Percentiles rank a stretch among this genome's conserved stretches.
phyloP scores from a whole-genome alignment of 306 rosid genomes.

The Casuarina equisetifolia region DNA sequence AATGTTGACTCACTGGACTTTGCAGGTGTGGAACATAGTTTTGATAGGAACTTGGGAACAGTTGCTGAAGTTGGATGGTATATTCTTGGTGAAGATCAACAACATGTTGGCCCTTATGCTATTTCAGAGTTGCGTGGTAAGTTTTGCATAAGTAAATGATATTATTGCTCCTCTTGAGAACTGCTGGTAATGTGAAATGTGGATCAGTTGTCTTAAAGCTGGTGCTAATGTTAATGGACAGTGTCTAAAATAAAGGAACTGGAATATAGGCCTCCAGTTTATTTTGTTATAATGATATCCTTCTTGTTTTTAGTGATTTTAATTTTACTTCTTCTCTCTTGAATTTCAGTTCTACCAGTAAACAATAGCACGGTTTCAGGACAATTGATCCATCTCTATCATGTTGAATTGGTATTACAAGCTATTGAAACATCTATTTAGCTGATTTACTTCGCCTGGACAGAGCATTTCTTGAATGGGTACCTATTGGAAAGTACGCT shows the following conservation, averaged over 20 bases:
- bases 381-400: constrained; percentile 40
- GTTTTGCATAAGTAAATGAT: constrained; percentile 18
- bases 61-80: constrained; percentile 71
- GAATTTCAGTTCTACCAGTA: constrained; percentile 51
- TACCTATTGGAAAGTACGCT: constrained; percentile 61
- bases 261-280: constrained; percentile 9
- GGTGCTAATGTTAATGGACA: constrained; percentile 3
- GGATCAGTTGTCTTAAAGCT: constrained; percentile 2
- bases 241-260: constrained; percentile 19
- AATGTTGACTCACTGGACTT: constrained; percentile 3
- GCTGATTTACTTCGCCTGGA: constrained; percentile 48
- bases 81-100: constrained; percentile 76
- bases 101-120: constrained; percentile 80
- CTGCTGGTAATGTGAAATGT: neutral
- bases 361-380: constrained; percentile 48
- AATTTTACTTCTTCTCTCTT: constrained; percentile 29
- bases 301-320: constrained; percentile 16
- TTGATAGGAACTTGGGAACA: constrained; percentile 26
- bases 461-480: constrained; percentile 87
- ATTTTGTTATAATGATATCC: neutral
- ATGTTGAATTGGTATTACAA: constrained; percentile 43
- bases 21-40: constrained; percentile 32
- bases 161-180: neutral
- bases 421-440: constrained; percentile 49
- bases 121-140: constrained; percentile 83